Conservation (phyloP, 2,329 filamentous ascomycete species). For the Fusarium nisikadoi region DNA sequence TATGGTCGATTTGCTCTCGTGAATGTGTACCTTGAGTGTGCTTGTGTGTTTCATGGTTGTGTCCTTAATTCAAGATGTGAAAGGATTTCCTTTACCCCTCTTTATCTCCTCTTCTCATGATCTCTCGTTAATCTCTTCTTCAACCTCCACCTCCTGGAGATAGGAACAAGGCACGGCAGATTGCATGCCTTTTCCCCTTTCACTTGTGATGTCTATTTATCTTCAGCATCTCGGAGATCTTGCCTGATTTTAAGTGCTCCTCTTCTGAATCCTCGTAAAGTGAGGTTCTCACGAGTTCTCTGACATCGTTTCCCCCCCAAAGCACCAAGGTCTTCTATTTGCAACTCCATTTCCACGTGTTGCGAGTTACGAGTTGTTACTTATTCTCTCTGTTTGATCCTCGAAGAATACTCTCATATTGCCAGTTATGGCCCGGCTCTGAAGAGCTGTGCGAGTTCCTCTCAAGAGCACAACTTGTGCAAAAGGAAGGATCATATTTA, state of each 20-base stretch:
- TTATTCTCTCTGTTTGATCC: neutral
- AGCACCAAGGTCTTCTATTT: neutral
- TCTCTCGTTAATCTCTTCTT: neutral
- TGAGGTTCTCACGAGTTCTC: neutral
- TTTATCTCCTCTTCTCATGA: neutral
- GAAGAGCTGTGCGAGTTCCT: neutral
- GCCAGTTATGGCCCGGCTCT: neutral
- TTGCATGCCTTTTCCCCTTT: neutral
- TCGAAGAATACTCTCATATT: neutral
- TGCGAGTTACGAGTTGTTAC: neutral
- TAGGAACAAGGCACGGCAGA: neutral
- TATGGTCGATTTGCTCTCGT: constrained; percentile 18
- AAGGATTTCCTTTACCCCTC: neutral
- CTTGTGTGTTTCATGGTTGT: neutral
- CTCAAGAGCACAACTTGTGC: neutral
- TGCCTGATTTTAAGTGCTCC: neutral
- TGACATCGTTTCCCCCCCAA: neutral
- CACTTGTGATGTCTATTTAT: neutral
- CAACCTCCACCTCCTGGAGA: neutral
- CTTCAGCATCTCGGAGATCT: too few relatives aligned
- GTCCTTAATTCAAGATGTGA: neutral
- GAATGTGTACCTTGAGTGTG: neutral
- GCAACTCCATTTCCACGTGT: neutral
- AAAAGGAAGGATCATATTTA: too few relatives aligned
- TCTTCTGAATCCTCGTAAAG: neutral